phyloP scores from a whole-genome alignment of 139 green algal species.

The Limnomonas spitsbergensis region DNA sequence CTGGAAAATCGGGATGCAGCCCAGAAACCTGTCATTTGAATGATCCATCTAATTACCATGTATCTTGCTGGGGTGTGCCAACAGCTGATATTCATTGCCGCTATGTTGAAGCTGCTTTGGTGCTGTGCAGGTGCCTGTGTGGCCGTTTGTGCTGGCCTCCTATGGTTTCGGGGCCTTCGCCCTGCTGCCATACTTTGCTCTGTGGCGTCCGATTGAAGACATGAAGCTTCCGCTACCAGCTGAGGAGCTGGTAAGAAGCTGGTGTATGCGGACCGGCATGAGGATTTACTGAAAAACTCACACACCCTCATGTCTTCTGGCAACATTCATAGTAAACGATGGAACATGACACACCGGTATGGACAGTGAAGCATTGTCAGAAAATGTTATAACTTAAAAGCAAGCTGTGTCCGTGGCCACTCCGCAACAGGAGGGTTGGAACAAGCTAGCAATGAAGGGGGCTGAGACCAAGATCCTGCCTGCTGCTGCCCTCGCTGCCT shows the following conservation, averaged over 20 bases:
- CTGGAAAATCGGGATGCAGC: too few relatives aligned
- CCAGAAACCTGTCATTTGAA: too few relatives aligned
- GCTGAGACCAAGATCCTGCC: slow-evolving; percentile 51
- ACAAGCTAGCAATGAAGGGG: slow-evolving; percentile 49
- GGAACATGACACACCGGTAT: too few relatives aligned
- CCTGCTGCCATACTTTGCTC: slow-evolving; percentile 77
- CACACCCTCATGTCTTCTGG: background rate
- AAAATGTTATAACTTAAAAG: too few relatives aligned
- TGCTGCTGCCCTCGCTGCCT: slow-evolving; percentile 35
- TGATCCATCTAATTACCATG: too few relatives aligned
- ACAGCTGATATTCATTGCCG: too few relatives aligned
- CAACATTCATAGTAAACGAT: background rate
- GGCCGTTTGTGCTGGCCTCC: slow-evolving; percentile 75
- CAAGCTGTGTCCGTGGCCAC: too few relatives aligned
- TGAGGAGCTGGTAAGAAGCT: slow-evolving; percentile 55
- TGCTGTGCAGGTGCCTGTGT: slow-evolving; percentile 62
- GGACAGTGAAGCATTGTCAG: too few relatives aligned
- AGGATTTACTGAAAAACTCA: background rate
- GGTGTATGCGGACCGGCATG: background rate
- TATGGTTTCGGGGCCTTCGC: slow-evolving; percentile 74
- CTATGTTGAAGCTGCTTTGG: too few relatives aligned
- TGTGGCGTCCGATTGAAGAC: slow-evolving; percentile 40
- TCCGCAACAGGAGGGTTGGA: slow-evolving; percentile 46
- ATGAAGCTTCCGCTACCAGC: slow-evolving; percentile 48
- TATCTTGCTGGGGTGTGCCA: too few relatives aligned